phyloP scores from a whole-genome alignment of 495 filamentous ascomycete genomes.

The Trypethelium eluteriae region DNA sequence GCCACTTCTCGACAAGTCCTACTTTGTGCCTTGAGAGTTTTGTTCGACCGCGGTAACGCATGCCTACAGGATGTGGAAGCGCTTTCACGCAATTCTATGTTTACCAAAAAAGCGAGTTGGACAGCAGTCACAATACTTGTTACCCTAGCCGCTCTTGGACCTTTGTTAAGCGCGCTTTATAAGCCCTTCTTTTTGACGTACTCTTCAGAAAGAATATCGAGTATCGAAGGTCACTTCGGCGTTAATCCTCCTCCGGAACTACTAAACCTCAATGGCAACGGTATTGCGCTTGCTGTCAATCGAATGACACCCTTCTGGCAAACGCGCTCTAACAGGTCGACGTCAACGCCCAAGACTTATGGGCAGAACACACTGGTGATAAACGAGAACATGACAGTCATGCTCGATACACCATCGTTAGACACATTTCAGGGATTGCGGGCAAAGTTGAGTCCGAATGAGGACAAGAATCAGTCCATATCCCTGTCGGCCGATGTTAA shows the following conservation, averaged over 20 bases:
- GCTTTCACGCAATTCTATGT: background rate
- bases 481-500: background rate
- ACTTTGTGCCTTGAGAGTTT: background rate
- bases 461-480: background rate
- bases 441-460: background rate
- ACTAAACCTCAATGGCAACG: background rate
- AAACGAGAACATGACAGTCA: background rate
- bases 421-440: background rate
- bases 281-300: background rate
- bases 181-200: background rate
- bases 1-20: background rate
- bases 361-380: background rate
- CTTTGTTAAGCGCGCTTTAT: background rate
- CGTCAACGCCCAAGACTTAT: background rate
- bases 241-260: background rate
- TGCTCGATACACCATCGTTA: background rate
- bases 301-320: constrained; percentile 5
- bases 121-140: background rate
- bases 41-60: background rate
- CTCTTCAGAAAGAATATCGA: background rate
- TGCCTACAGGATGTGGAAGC: background rate
- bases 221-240: background rate
- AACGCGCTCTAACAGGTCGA: background rate
- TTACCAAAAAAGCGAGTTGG: background rate
- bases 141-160: background rate